Percentiles rank a stretch among this genome's conserved stretches.
Evolutionary conservation across 2,329 filamentous ascomycete species (phyloP).

Genomic region (Fusarium sp.): DNA sequence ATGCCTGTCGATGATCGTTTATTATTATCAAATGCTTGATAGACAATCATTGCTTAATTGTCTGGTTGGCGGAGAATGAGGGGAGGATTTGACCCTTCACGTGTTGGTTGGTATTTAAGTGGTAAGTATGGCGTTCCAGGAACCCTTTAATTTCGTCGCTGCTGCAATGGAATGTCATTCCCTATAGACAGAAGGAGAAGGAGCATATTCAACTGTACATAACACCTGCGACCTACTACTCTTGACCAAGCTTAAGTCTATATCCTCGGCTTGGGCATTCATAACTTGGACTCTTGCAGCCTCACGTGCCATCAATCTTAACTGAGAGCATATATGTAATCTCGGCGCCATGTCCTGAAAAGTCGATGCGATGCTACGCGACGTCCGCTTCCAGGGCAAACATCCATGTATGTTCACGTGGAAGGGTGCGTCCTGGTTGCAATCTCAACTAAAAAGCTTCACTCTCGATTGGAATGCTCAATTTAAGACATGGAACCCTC

Average conservation of each 20-base stretch:
- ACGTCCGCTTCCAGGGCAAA: constrained; percentile 20
- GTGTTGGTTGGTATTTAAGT: constrained; percentile 22
- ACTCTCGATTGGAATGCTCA: constrained; percentile 12
- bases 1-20: not conserved
- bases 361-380: constrained; percentile 25
- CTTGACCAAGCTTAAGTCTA: constrained; percentile 4
- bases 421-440: not conserved
- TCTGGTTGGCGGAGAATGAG: not conserved
- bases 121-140: constrained; percentile 2
- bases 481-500: constrained; percentile 15
- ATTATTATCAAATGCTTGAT: constrained; percentile 6
- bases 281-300: constrained; percentile 8
- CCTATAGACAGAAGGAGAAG: constrained; percentile 1
- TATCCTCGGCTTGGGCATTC: not conserved
- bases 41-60: not conserved
- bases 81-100: not conserved
- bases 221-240: not conserved
- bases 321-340: constrained; percentile 29
- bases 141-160: constrained; percentile 32
- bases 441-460: constrained; percentile 18
- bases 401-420: constrained; percentile 3
- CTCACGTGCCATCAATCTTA: constrained; percentile 30
- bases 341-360: constrained; percentile 36
- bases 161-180: constrained; percentile 33
- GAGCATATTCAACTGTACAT: not conserved